Percentiles rank a stretch among this genome's conserved stretches.
These are phyloP conservation scores for Rhizoctonia solani DNA, from an alignment of 1,284 basidiomycete species.

Conservation along the genomic window DNA sequence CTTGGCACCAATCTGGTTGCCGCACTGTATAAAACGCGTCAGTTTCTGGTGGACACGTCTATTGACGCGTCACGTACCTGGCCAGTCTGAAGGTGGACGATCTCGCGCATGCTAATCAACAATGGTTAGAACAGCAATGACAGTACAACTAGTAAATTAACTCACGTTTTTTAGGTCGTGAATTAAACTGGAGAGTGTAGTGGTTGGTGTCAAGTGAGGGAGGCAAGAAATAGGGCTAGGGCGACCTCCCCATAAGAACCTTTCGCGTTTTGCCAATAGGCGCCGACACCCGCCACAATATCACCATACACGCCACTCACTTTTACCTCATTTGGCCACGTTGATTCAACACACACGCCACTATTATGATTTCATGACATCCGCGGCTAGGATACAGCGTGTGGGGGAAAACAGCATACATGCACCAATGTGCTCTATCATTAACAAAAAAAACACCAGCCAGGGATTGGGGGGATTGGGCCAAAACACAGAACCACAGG, in stretches of 20 bases:
- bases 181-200: constrained; percentile 26
- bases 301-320: constrained; percentile 26
- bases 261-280: constrained; percentile 15
- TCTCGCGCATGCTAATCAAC: constrained; percentile 83
- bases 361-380: constrained; percentile 25
- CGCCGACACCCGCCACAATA: constrained; percentile 13
- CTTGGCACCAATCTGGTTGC: constrained; percentile 98
- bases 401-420: background rate
- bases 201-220: constrained; percentile 15
- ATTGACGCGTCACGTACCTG: constrained; percentile 60
- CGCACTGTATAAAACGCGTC: constrained; percentile 63
- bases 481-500: too few relatives aligned
- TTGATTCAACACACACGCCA: constrained; percentile 20
- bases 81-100: constrained; percentile 95
- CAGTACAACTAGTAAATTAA: constrained; percentile 26
- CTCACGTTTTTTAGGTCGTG: too few relatives aligned
- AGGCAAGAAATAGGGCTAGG: constrained; percentile 32
- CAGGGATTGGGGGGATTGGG: too few relatives aligned
- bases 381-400: constrained; percentile 15
- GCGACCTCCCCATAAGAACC: constrained; percentile 28
- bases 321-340: constrained; percentile 33
- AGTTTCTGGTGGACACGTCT: constrained; percentile 29
- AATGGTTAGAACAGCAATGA: background rate
- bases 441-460: too few relatives aligned
- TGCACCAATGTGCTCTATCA: too few relatives aligned